Evolutionary conservation across 192 early-diverging fungal genomes (phyloP).

Genomic region (Coemansia sp.): DNA sequence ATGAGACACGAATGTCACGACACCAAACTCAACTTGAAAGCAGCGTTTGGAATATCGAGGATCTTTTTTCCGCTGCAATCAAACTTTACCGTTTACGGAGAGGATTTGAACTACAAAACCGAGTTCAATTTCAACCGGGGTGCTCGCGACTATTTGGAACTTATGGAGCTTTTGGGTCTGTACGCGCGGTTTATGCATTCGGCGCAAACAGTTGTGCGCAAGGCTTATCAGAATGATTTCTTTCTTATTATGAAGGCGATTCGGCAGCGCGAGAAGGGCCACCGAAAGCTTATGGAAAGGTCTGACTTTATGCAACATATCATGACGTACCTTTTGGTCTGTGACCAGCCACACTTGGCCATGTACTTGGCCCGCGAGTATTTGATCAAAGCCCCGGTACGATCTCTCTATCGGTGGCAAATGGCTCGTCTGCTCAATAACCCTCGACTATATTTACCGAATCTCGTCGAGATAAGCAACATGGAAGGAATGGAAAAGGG

Average conservation of each 20-base stretch:
- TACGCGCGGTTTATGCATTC: slow-evolving; percentile 25
- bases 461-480: not conserved
- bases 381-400: slow-evolving; percentile 6
- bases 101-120: not conserved
- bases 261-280: slow-evolving; percentile 24
- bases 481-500: slow-evolving; percentile 1
- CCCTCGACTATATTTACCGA: not conserved
- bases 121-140: slow-evolving; percentile 33
- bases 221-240: slow-evolving; percentile 35
- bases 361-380: slow-evolving; percentile 17
- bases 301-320: slow-evolving; percentile 10
- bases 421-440: slow-evolving; percentile 17
- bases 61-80: slow-evolving; percentile 7
- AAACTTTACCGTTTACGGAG: not conserved
- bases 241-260: slow-evolving; percentile 49
- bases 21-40: not conserved
- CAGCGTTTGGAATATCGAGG: not conserved
- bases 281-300: slow-evolving; percentile 10
- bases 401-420: slow-evolving; percentile 24
- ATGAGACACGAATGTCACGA: not conserved
- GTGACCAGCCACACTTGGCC: slow-evolving; percentile 22
- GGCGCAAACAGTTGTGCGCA: not conserved
- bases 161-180: slow-evolving; percentile 15
- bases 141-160: slow-evolving; percentile 7
- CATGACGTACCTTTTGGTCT: slow-evolving; percentile 26